Percentiles rank a stretch among this genome's conserved stretches.
These are phyloP conservation scores for Cornus kousa DNA, from an alignment of 148 eudicot species.

Conservation along the genomic window DNA sequence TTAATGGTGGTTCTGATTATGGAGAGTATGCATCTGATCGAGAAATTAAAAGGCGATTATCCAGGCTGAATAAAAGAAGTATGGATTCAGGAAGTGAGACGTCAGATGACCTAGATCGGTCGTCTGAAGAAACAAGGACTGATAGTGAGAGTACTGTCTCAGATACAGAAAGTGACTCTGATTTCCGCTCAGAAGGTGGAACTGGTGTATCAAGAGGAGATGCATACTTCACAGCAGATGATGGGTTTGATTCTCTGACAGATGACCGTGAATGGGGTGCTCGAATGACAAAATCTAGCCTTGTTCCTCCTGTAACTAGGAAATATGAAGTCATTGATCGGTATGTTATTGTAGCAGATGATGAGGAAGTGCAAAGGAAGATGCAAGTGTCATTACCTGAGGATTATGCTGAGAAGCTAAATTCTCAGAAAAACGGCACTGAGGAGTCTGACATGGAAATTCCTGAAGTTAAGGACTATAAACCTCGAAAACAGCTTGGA, in stretches of 20 bases:
- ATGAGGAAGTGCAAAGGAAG: constrained; percentile 82
- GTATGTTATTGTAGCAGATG: constrained; percentile 86
- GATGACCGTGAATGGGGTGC: constrained; percentile 99
- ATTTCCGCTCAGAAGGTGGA: constrained; percentile 46
- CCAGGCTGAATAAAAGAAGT: constrained; percentile 55
- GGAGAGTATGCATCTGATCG: constrained; percentile 71
- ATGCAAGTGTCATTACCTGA: constrained; percentile 92
- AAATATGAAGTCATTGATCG: constrained; percentile 84
- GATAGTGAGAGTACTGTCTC: constrained; percentile 64
- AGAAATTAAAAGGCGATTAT: constrained; percentile 57
- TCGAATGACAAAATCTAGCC: constrained; percentile 96
- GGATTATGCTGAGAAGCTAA: constrained; percentile 74
- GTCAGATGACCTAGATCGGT: constrained; percentile 65
- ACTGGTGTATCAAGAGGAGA: constrained; percentile 48
- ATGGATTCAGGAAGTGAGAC: constrained; percentile 72
- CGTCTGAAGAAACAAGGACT: constrained; percentile 60
- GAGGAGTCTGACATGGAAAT: constrained; percentile 97
- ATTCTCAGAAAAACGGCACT: constrained; percentile 74
- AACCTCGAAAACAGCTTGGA: constrained; percentile 89
- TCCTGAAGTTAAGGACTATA: constrained; percentile 91
- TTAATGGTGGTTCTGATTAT: constrained; percentile 55
- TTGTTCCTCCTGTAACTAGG: constrained; percentile 97
- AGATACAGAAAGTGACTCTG: constrained; percentile 70
- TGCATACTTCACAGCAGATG: constrained; percentile 43
- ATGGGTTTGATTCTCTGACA: constrained; percentile 58